phyloP scores from a whole-genome alignment of 352 stramenopile species.

The Ophiocytium majus region DNA sequence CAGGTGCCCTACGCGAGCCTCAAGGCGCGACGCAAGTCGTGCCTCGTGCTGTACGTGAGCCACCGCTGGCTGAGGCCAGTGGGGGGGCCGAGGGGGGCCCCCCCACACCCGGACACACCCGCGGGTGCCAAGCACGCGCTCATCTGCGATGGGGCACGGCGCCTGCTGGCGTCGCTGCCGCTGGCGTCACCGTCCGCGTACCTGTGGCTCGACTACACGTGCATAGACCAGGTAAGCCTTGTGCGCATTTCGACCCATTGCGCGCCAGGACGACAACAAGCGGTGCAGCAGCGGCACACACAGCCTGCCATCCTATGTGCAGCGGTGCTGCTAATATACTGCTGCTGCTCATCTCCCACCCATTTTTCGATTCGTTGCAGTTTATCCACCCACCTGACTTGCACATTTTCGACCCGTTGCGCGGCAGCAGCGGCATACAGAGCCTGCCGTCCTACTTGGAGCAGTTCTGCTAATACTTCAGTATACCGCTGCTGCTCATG shows the following conservation, averaged over 20 bases:
- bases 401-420: conserved; percentile 17
- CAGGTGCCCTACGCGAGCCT: conserved; percentile 33
- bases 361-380: too few species aligned
- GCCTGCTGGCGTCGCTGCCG: conserved; percentile 22
- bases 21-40: conserved; percentile 15
- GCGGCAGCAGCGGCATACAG: conserved; percentile 30
- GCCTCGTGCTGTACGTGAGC: conserved; percentile 28
- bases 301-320: conserved; percentile 27
- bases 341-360: too few species aligned
- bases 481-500: too few species aligned
- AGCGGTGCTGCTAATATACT: too few species aligned
- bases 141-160: conserved; percentile 28
- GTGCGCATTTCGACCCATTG: too few species aligned
- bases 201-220: conserved; percentile 43
- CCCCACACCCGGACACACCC: conserved; percentile 16
- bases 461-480: too few species aligned
- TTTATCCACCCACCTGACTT: too few species aligned
- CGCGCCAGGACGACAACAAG: conserved; percentile 6
- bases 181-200: conserved; percentile 1
- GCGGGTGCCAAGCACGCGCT: conserved; percentile 26
- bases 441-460: conserved; percentile 29
- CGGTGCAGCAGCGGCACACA: conserved; percentile 34
- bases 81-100: not conserved
- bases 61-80: conserved; percentile 24
- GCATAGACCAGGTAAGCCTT: conserved; percentile 35